phyloP scores from a whole-genome alignment of 768 basidiomycete genomes.

The Termitomyces sp. region DNA sequence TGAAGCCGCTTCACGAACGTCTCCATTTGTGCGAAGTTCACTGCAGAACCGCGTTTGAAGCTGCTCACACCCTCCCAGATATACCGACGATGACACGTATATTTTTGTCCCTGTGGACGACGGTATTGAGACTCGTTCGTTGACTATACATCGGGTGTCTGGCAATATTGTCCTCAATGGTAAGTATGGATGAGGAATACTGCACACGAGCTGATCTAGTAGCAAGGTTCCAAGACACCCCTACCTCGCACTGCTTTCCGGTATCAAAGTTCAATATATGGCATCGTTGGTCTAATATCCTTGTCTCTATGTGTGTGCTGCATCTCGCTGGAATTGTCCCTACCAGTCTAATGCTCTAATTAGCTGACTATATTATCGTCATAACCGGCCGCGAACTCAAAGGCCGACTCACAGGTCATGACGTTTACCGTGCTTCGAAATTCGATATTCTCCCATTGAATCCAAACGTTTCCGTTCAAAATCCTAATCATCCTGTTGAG shows the following conservation, averaged over 20 bases:
- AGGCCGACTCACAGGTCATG: conserved; percentile 76
- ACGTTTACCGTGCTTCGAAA: conserved; percentile 85
- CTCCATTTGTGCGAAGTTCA: conserved; percentile 54
- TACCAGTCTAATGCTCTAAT: background rate
- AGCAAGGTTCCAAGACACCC: conserved; percentile 46
- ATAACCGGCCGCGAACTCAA: conserved; percentile 78
- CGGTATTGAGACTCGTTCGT: conserved; percentile 52
- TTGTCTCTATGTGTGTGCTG: conserved; percentile 54
- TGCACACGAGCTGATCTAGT: conserved; percentile 2
- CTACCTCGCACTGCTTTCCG: conserved; percentile 52
- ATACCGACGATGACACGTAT: conserved; percentile 69
- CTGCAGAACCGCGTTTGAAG: background rate
- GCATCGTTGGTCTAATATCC: conserved; percentile 74
- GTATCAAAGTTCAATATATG: conserved; percentile 63
- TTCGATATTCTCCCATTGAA: conserved; percentile 89
- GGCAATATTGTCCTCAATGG: conserved; percentile 71
- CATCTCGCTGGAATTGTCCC: background rate
- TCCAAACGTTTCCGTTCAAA: conserved; percentile 57
- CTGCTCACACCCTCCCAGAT: conserved; percentile 37
- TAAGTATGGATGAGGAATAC: conserved; percentile 24
- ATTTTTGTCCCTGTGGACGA: conserved; percentile 66
- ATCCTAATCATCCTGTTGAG: conserved; percentile 82
- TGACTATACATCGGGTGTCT: conserved; percentile 70
- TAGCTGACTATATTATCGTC: conserved; percentile 92
- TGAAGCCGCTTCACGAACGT: conserved; percentile 69